Base-by-base conservation (phyloP, 1,284 basidiomycete species). In the Rhodotorula sp. region DNA sequence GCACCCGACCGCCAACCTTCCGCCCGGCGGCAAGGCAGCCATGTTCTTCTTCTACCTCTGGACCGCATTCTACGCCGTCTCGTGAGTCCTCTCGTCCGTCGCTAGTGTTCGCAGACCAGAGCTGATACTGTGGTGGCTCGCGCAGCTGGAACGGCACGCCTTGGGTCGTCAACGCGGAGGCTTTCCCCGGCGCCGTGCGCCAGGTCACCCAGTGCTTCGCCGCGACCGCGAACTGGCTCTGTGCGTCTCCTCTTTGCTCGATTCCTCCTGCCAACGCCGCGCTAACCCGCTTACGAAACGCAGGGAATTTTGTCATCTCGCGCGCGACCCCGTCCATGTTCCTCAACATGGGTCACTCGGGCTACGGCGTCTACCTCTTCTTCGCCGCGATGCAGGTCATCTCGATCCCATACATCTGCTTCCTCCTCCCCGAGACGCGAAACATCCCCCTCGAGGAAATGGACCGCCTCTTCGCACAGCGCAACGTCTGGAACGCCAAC, bases 171-270 rank as follows among this genome's bases (percentile, higher is more conserved):
- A 77, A 80, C 54, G 77, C 80, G 24, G 81, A 81, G 71, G 65
- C 77, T 20, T 80, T 81, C 76, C 80, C 80, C 1, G 77, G 78
- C 17, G 75, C 77, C 47, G 76, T 81, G 27, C 77, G 81, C 15
- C 76, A 77, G 20, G 79, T 78, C 20, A 78, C 80, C 9, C 79
- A 80, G 65, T 76, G 76, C 49, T 73, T 80, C 59, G 77, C 79
- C 49, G 77, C 80, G 10, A 71, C 78, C 11, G 76, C 74, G 52
- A 81, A 82, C 78, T 81, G 81, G 80, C 75, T 81, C 57, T 78
- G 65, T 62, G 24, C 44, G 58, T 64, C 29, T 15, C 3, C 15
- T 2, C 34, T 55, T n/a, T 7, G 27, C 20, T 5, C n/a, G n/a
- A n/a, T 34, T 49, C 13, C 30, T 24, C 27, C 15, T 15, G 17